Conservation (phyloP, 2,329 filamentous ascomycete genomes). For the Colletotrichum agaves region DNA sequence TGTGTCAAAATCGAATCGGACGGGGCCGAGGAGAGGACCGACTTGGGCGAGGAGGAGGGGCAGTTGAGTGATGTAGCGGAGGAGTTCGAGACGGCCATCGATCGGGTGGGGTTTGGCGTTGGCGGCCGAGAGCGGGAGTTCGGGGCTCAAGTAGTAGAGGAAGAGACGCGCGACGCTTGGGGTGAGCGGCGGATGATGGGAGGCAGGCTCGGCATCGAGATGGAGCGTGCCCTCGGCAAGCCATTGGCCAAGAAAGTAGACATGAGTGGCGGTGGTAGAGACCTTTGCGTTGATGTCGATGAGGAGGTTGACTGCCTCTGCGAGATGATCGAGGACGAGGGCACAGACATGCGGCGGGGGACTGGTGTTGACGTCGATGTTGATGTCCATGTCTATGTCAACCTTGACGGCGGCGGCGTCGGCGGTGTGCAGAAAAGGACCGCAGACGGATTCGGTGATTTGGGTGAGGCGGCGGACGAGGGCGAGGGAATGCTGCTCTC, state of each 20-base stretch:
- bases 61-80: background rate
- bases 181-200: background rate
- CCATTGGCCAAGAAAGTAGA: background rate
- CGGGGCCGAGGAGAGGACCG: background rate
- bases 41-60: background rate
- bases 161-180: background rate
- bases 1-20: background rate
- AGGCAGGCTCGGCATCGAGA: too few relatives aligned
- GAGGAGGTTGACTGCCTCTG: background rate
- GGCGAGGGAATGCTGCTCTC: background rate
- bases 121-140: background rate
- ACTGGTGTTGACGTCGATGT: background rate
- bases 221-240: background rate
- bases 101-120: background rate
- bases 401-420: background rate
- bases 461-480: too few relatives aligned
- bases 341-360: background rate
- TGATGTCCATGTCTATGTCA: background rate
- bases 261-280: background rate
- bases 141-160: background rate
- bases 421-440: too few relatives aligned
- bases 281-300: background rate
- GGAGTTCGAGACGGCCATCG: background rate
- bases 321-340: background rate
- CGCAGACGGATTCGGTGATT: too few relatives aligned